Percentiles rank a stretch among this genome's conserved stretches.
Evolutionary conservation across 495 filamentous ascomycete species (phyloP).

Genomic region (Diplogelasinospora grovesii): DNA sequence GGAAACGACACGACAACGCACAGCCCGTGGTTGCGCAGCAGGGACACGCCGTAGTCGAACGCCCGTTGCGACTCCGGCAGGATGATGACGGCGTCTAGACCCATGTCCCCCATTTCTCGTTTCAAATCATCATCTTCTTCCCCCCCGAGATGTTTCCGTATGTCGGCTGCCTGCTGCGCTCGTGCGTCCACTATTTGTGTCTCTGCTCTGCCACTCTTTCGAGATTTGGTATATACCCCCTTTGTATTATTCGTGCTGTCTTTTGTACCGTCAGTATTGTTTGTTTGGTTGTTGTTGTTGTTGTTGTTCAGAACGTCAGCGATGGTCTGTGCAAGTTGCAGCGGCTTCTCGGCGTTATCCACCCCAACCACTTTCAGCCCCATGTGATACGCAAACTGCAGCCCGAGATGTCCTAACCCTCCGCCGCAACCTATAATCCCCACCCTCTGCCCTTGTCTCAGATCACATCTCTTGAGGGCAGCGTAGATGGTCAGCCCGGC

Average conservation of each 20-base stretch:
- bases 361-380: conserved; percentile 49
- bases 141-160: conserved; percentile 14
- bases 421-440: conserved; percentile 47
- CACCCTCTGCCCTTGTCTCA: conserved; percentile 37
- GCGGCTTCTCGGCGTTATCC: conserved; percentile 16
- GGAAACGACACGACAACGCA: conserved; percentile 36
- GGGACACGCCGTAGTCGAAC: conserved; percentile 33
- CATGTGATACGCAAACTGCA: conserved; percentile 49
- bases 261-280: no score
- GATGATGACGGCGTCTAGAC: conserved; percentile 37
- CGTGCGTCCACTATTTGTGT: conserved; percentile 17
- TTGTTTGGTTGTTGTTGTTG: no score
- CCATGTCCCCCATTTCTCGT: conserved; percentile 27
- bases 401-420: conserved; percentile 50
- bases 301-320: no score
- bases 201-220: background rate
- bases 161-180: conserved; percentile 2
- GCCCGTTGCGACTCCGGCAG: conserved; percentile 35
- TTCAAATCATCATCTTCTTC: conserved; percentile 31
- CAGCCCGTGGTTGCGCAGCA: conserved; percentile 33
- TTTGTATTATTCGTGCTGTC: no score
- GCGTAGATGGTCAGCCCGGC: conserved; percentile 50
- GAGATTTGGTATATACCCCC: no score
- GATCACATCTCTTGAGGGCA: conserved; percentile 34
- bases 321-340: conserved; percentile 11